Percentiles rank a stretch among this genome's conserved stretches.
Evolutionary conservation across 495 filamentous ascomycete species (phyloP).

Genomic region (Neurospora sp.): DNA sequence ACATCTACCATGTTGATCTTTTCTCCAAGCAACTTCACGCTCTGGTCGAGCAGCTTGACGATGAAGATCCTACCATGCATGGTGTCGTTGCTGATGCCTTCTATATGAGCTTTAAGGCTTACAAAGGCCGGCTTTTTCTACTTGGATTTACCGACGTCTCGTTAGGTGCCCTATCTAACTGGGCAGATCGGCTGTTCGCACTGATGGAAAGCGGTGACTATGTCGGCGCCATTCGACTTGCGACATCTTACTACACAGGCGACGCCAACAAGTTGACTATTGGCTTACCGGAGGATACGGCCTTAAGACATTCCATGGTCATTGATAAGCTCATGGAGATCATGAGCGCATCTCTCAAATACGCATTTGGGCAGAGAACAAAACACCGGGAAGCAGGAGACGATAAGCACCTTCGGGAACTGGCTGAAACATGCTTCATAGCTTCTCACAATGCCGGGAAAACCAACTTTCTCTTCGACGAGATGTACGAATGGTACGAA

Average conservation of each 20-base stretch:
- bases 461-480: constrained; percentile 78
- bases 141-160: constrained; percentile 84
- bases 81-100: constrained; percentile 96
- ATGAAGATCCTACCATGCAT: constrained; percentile 83
- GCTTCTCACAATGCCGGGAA: constrained; percentile 70
- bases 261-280: constrained; percentile 84
- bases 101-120: constrained; percentile 91
- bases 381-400: constrained; percentile 43
- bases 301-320: constrained; percentile 68
- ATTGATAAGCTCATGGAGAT: constrained; percentile 85
- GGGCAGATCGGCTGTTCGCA: constrained; percentile 94
- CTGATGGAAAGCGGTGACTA: constrained; percentile 94
- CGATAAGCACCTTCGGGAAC: constrained; percentile 56
- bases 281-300: constrained; percentile 80
- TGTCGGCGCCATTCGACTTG: constrained; percentile 79
- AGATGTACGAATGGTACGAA: constrained; percentile 81
- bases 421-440: constrained; percentile 74
- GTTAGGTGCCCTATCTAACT: constrained; percentile 86
- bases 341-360: constrained; percentile 85
- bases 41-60: constrained; percentile 80
- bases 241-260: constrained; percentile 85
- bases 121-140: constrained; percentile 88
- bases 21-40: constrained; percentile 74
- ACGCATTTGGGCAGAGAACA: constrained; percentile 60
- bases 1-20: constrained; percentile 82